Evolutionary conservation across 2,329 filamentous ascomycete species (phyloP), one percentile per base, ranked within the genome.

Genomic region (Acrodontium crateriforme): DNA sequence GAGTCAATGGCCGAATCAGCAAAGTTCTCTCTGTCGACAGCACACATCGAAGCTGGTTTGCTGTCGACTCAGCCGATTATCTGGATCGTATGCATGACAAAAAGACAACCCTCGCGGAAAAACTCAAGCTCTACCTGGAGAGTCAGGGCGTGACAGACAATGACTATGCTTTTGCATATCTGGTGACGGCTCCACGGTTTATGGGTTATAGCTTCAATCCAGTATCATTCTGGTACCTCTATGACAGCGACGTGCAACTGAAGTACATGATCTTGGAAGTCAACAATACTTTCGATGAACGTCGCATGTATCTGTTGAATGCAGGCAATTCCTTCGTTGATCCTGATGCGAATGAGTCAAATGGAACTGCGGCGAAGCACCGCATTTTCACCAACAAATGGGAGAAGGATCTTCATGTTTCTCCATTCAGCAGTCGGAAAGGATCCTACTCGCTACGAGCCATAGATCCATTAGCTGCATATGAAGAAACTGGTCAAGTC

Each of bases 151-250:
- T 71, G n/a, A 59, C 73, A 32, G 67, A 69, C 27, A 46, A 59
- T 2, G 56, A 62, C 24, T 84, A 78, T 53, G 69, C 73, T 8
- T 62, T 74, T 42, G 76, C 72, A 0, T 83, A 82, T 41, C 58
- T 85, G 3, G 60, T 81, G 13, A 84, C 79, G 2, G 74, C 76
- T 3, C 69, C 78, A 4, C 65, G 65, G 16, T 76, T 82, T 35
- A 49, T 80, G 5, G 73, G 74, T 3, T 79, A 78, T 45, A 68
- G 70, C 13, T 82, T 80, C 53, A 84, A 82, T 41, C 77, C 77
- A 0, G 74, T 78, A 3, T 83, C 77, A 0, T 79, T 84, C 42
- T 85, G 78, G 76, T 82, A 83, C 39, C 63, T 85, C 2, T 84
- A 85, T 47, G 66, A 71, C 9, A 39, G 53, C 0, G 52, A 67